Evolutionary conservation across 768 basidiomycete genomes (phyloP), one percentile per base, ranked within the genome.

Genomic region (Tylopilus sp.): DNA sequence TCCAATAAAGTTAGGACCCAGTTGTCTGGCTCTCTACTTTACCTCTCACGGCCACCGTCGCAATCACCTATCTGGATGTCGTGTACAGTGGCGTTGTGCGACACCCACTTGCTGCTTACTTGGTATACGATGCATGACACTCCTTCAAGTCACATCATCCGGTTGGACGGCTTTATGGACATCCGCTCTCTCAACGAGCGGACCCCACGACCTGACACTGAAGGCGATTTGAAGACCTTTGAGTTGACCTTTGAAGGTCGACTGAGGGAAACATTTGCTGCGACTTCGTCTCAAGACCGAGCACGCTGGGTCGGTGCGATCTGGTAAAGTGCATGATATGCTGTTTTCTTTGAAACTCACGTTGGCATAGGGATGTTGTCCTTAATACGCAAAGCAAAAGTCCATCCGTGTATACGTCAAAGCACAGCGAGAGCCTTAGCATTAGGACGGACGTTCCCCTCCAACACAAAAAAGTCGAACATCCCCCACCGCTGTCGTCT

Each of bases 271-370:
- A 79, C 73, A 48, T 87, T 90, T 63, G 86, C 84, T 0, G 81
- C 79, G 3, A 64, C 71, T 10, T 81, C 81, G 20, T 76, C 80
- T 23, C 74, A 77, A 52, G 85, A 86, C 50, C 73, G 88, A 45
- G 86, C 85, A 4, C 76, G 75, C 9, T 90, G 88, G 88, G 77
- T 90, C 44, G 85, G 83, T 58, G 79, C 82, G 3, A 80, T 89
- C 42, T 90, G 88, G 88, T 87, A 64, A 60, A 74, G 30, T 43
- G 20, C 48, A 47, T 47, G 10, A 10, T 8, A n/a, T n/a, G n/a
- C 20, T 33, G 28, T 41, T 12, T 2, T 44, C 12, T 7, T 30
- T 1, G 15, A 40, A 47, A 35, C 40, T 50, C 23, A 57, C 52
- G 35, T 50, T 13, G 36, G 18, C 35, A 5, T 57, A 86, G 86